A percentile compares a stretch with the other conserved stretches of the same genome.
Conservation (phyloP, 208 protist genomes). For the Trypanosoma lewisi region DNA sequence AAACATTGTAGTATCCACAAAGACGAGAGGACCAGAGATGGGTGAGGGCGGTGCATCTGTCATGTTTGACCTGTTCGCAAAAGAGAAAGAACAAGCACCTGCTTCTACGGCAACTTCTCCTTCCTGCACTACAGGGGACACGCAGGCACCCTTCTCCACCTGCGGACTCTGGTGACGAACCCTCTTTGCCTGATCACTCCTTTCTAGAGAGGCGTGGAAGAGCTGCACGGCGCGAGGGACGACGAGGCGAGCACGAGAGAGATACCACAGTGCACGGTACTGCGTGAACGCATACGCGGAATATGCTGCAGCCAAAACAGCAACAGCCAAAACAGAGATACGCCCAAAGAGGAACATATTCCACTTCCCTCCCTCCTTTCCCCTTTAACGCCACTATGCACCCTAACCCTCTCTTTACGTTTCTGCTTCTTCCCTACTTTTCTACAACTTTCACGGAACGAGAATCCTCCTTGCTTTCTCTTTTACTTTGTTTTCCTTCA, state of each 20-base stretch:
- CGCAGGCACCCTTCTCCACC: neutral
- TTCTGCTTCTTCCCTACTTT: constrained; percentile 6
- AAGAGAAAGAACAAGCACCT: neutral
- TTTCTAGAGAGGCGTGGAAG: constrained; percentile 6
- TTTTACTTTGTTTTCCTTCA: no score
- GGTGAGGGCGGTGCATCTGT: neutral
- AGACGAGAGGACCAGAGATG: constrained; percentile 12
- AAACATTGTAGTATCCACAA: constrained; percentile 22
- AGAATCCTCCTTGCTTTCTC: no score
- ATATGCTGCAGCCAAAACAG: constrained; percentile 11
- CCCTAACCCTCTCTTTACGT: neutral
- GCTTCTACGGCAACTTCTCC: neutral
- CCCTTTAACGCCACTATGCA: neutral
- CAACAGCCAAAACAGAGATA: constrained; percentile 6
- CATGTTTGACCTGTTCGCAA: neutral
- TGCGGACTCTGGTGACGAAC: neutral
- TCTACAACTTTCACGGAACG: neutral
- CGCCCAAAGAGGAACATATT: constrained; percentile 14
- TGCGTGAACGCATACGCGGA: constrained; percentile 9
- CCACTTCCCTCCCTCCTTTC: neutral
- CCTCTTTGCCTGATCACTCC: neutral
- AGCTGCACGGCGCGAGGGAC: constrained; percentile 5
- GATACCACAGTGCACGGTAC: constrained; percentile 6
- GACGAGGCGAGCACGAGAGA: constrained; percentile 10
- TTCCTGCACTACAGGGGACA: neutral